Percentiles rank a stretch among this genome's conserved stretches.
phyloP scores from a whole-genome alignment of 768 basidiomycete genomes.

The Stropharia rugosoannulata region DNA sequence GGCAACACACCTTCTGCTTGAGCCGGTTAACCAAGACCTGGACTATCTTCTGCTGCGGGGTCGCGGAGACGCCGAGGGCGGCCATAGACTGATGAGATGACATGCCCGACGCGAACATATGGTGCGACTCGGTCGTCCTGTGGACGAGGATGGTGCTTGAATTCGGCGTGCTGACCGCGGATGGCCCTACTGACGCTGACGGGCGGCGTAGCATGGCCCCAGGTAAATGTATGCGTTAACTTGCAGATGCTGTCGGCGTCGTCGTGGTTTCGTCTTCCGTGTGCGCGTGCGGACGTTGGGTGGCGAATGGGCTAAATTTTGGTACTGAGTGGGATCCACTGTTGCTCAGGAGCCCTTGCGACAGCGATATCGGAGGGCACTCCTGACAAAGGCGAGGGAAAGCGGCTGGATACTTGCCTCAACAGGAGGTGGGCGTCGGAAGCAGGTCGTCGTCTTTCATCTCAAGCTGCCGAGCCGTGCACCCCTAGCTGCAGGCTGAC shows the following conservation, averaged over 20 bases:
- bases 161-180: slow-evolving; percentile 25
- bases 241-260: neutral
- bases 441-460: neutral
- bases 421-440: slow-evolving; percentile 24
- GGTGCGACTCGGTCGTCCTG: slow-evolving; percentile 63
- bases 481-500: slow-evolving; percentile 20
- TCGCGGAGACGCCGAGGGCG: slow-evolving; percentile 37
- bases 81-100: slow-evolving; percentile 33
- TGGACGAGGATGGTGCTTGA: slow-evolving; percentile 48
- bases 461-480: neutral
- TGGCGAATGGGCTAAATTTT: neutral
- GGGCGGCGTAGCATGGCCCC: slow-evolving; percentile 52
- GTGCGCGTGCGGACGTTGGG: neutral
- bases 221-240: neutral
- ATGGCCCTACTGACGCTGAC: slow-evolving; percentile 52
- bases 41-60: slow-evolving; percentile 81
- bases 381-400: neutral
- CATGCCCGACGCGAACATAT: slow-evolving; percentile 25
- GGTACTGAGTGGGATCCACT: neutral
- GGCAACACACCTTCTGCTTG: slow-evolving; percentile 66
- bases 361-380: slow-evolving; percentile 2
- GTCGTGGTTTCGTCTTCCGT: slow-evolving; percentile 1
- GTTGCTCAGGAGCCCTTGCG: neutral
- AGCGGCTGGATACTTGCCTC: slow-evolving; percentile 9
- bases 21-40: slow-evolving; percentile 77